Evolutionary conservation across 495 filamentous ascomycete genomes (phyloP), one percentile per base, ranked within the genome.

Genomic region (Apiosordaria backusii): DNA sequence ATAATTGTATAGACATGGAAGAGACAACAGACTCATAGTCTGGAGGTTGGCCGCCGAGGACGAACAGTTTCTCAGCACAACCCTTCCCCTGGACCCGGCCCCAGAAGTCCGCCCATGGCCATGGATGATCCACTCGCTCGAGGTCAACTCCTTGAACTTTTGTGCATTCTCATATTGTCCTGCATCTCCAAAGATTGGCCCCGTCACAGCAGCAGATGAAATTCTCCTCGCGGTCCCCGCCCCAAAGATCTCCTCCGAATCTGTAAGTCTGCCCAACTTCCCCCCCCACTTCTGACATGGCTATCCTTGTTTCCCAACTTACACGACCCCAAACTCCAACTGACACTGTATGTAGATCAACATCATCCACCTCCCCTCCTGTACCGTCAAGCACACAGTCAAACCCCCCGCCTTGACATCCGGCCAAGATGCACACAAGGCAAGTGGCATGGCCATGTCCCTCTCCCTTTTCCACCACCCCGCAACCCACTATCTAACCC

Each of bases 61-160:
- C 69, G 91, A 93, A 74, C 65, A 65, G 1, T 72, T 77, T 2
- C 79, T 97, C 70, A 89, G 88, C 65, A 90, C 83, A 50, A 80
- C 82, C 40, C 81, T 97, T 4, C 94, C 95, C 0, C 85, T 93
- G 16, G 80, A 82, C 80, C 74, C 72, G 21, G 64, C 69, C n/a
- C 62, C 80, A 68, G 73, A 78, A n/a, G 45, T 72, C 0, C 74
- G 82, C 18, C 82, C 80, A 23, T 84, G 90, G 72, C 95, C 95
- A 18, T 97, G 92, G 92, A 78, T 98, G 4, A 77, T 97, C 40
- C 86, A 96, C 80, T 85, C 90, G 35, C 76, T 99, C 4, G 80
- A 89, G 27, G 91, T 98, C 52, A 97, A 97, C 74, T 91, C 95
- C 18, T 84, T 98, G 75, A 99, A 97, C 76, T 99, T 98, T 73